A percentile compares a stretch with the other conserved stretches of the same genome.
Conservation (phyloP, 306 rosid species). For the Elaeagnus macrophylla region DNA sequence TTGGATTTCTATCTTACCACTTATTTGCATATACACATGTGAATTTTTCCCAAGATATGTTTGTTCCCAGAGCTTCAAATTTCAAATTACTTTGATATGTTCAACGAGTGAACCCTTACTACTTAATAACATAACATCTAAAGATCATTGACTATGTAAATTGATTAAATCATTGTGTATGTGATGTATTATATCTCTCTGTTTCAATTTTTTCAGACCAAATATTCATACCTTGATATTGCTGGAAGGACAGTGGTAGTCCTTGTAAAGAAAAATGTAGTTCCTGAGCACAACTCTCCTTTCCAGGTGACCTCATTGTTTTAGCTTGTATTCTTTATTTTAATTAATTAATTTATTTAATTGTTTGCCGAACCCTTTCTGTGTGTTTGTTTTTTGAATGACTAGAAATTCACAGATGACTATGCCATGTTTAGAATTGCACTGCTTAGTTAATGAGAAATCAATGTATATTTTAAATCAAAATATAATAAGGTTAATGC, state of each 20-base stretch:
- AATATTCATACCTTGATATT: conserved; percentile 86
- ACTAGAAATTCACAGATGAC: too few species aligned
- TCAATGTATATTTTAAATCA: too few species aligned
- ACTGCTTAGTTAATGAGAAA: too few species aligned
- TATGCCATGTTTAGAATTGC: too few species aligned
- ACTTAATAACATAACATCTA: background rate
- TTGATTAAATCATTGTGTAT: conserved; percentile 5
- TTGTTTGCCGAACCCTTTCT: too few species aligned
- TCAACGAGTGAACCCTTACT: conserved; percentile 1
- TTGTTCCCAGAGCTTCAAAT: background rate
- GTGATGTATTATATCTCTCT: conserved; percentile 3
- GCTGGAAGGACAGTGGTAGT: conserved; percentile 90
- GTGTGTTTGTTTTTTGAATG: too few species aligned
- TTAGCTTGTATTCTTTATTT: too few species aligned
- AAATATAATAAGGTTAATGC: too few species aligned
- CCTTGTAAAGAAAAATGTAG: conserved; percentile 73
- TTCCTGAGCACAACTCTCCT: conserved; percentile 76
- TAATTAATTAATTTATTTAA: too few species aligned
- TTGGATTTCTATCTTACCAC: background rate
- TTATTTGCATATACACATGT: background rate
- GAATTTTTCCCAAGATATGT: background rate
- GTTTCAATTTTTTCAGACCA: conserved; percentile 48
- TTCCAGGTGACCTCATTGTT: conserved; percentile 60
- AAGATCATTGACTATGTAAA: conserved; percentile 5
- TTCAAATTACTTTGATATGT: background rate